Evolutionary conservation across 2,329 filamentous ascomycete species (phyloP).

Genomic region (Celoporthe dispersa): DNA sequence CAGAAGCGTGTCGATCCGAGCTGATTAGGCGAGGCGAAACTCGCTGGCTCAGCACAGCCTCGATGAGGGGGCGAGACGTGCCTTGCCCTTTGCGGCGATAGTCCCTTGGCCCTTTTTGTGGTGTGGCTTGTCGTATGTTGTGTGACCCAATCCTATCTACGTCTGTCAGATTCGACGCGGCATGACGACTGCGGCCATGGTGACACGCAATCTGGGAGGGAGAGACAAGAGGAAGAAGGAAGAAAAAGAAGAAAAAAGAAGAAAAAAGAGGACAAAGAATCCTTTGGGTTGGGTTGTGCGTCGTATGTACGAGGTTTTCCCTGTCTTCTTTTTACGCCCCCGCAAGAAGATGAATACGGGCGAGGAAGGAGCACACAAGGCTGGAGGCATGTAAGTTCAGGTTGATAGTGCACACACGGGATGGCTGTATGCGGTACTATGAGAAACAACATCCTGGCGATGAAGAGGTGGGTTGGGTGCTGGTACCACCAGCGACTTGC

Average conservation of each 20-base stretch:
- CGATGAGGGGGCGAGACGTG: background rate
- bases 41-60: background rate
- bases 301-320: background rate
- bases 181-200: background rate
- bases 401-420: background rate
- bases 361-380: background rate
- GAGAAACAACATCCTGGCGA: background rate
- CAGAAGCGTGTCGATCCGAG: background rate
- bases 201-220: background rate
- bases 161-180: background rate
- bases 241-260: background rate
- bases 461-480: background rate
- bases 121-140: background rate
- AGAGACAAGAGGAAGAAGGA: background rate
- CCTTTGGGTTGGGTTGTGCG: background rate
- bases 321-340: background rate
- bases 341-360: background rate
- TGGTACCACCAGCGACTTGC: background rate
- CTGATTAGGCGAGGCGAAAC: background rate
- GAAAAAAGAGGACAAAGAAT: background rate
- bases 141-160: background rate
- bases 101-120: background rate
- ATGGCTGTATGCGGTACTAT: background rate
- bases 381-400: background rate
- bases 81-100: background rate